phyloP scores from a whole-genome alignment of 345 rosid species.

The Melastoma malabathricum region DNA sequence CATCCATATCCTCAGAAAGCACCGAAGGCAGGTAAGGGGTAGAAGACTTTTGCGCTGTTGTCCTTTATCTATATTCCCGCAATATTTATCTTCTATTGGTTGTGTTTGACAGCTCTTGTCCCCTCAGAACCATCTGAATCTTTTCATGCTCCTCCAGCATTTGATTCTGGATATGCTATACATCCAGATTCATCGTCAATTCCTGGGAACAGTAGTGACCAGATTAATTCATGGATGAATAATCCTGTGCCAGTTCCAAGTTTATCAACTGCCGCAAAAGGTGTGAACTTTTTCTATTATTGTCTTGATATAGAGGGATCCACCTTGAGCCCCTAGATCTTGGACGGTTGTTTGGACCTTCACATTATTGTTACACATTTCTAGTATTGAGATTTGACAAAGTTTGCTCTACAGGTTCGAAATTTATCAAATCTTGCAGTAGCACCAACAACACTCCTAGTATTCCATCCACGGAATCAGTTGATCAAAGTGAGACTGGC shows the following conservation, averaged over 20 bases:
- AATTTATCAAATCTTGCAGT: slow-evolving; percentile 39
- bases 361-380: background rate
- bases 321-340: no score
- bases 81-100: no score
- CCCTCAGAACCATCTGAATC: slow-evolving; percentile 31
- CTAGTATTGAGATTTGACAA: background rate
- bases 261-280: slow-evolving; percentile 32
- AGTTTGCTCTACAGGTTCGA: slow-evolving; percentile 18
- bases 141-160: slow-evolving; percentile 33
- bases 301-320: no score
- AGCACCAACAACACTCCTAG: slow-evolving; percentile 53
- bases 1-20: slow-evolving; percentile 97
- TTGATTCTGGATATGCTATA: slow-evolving; percentile 32
- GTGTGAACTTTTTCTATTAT: slow-evolving; percentile 11
- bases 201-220: slow-evolving; percentile 31
- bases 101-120: slow-evolving; percentile 21
- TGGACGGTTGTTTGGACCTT: background rate
- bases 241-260: slow-evolving; percentile 28
- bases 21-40: slow-evolving; percentile 40
- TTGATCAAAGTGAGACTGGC: slow-evolving; percentile 34
- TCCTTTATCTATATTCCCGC: no score
- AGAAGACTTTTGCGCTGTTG: no score
- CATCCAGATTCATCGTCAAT: slow-evolving; percentile 45
- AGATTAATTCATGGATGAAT: slow-evolving; percentile 37
- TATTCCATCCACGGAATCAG: slow-evolving; percentile 24